Conservation (phyloP, 225 moss, liverwort and hornwort species). For the Pseudoscleropodium purum region DNA sequence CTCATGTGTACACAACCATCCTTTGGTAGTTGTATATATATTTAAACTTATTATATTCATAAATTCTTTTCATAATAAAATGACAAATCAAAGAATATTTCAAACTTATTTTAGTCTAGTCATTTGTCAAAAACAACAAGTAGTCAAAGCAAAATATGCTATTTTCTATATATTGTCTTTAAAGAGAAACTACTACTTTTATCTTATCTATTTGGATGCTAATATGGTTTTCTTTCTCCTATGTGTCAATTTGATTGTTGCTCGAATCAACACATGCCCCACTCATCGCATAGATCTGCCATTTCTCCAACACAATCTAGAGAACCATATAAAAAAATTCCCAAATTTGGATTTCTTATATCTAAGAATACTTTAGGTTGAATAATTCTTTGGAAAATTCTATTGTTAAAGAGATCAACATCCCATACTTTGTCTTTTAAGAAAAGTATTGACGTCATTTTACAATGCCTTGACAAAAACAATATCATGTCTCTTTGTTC, state of each 20-base stretch:
- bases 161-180: background rate
- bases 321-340: background rate
- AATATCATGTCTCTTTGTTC: no score
- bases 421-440: background rate
- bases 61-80: no score
- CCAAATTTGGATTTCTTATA: background rate
- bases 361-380: rapidly evolving
- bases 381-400: background rate
- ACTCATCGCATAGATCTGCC: rapidly evolving
- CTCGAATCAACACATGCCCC: background rate
- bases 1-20: background rate
- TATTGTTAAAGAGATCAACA: background rate
- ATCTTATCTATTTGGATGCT: background rate
- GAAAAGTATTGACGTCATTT: background rate
- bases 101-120: background rate
- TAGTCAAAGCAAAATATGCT: no score
- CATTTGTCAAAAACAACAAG: no score
- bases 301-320: background rate
- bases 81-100: background rate
- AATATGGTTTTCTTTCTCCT: background rate
- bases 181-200: background rate
- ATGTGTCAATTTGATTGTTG: rapidly evolving
- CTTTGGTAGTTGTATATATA: background rate
- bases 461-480: no score
- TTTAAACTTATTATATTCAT: no score